Conservation (phyloP, 2,329 filamentous ascomycete species). For the Nothophoma quercina region DNA sequence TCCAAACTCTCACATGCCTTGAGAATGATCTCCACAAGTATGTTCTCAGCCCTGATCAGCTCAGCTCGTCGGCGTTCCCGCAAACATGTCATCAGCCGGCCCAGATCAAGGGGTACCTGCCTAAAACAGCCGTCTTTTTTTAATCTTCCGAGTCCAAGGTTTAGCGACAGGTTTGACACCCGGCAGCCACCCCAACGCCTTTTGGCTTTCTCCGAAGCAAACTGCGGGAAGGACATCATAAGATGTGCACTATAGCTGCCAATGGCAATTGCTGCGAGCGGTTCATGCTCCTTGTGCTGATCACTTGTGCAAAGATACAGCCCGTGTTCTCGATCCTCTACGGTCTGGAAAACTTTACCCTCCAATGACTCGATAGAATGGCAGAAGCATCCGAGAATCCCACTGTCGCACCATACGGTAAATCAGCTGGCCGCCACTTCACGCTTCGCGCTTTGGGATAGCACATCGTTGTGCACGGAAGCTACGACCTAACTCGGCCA, state of each 20-base stretch:
- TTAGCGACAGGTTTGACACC: slow-evolving; percentile 13
- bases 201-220: background rate
- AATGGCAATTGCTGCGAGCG: background rate
- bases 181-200: slow-evolving; percentile 3
- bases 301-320: slow-evolving; percentile 3
- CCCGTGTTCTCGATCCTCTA: background rate
- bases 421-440: background rate
- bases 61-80: slow-evolving; percentile 4
- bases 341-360: background rate
- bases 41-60: background rate
- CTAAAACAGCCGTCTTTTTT: slow-evolving; percentile 5
- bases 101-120: slow-evolving; percentile 12
- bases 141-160: slow-evolving; percentile 2
- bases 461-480: background rate
- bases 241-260: background rate
- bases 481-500: background rate
- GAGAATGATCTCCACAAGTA: background rate
- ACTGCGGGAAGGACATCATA: background rate
- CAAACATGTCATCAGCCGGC: background rate
- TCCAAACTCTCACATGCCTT: background rate
- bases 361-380: background rate
- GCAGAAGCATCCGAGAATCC: background rate
- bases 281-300: background rate
- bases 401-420: slow-evolving; percentile 2
- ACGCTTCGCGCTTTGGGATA: background rate